Conservation (phyloP, 1,139 yeast genomes). For the Debaryomyces singareniensis region DNA sequence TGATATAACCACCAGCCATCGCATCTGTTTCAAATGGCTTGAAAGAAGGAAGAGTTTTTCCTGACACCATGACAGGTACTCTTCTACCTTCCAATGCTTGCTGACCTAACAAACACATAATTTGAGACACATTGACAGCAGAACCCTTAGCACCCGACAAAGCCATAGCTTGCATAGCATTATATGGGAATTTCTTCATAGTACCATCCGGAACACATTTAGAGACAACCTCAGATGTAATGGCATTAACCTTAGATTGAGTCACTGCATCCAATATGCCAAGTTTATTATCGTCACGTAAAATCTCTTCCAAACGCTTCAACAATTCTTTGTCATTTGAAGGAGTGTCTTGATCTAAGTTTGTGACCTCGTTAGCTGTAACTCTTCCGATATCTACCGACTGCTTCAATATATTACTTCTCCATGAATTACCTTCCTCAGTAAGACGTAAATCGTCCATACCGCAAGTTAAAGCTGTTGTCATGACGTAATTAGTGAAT, state of each 20-base stretch:
- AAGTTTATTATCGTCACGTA: conserved; percentile 87
- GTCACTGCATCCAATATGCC: conserved; percentile 96
- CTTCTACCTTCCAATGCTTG: conserved; percentile 99
- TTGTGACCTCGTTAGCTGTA: conserved; percentile 94
- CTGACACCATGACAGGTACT: conserved; percentile 98
- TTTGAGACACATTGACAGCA: conserved; percentile 95
- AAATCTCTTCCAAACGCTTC: conserved; percentile 86
- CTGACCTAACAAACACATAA: conserved; percentile 98
- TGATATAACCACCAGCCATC: conserved; percentile 97
- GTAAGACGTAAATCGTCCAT: conserved; percentile 98
- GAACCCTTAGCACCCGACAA: conserved; percentile 99
- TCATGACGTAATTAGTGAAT: conserved; percentile 89
- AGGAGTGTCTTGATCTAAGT: conserved; percentile 54
- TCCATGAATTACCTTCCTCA: conserved; percentile 83
- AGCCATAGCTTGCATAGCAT: conserved; percentile 99
- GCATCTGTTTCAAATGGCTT: conserved; percentile 96
- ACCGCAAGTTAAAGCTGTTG: conserved; percentile 97
- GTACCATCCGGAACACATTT: conserved; percentile 96
- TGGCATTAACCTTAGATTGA: conserved; percentile 85
- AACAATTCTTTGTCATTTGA: conserved; percentile 70
- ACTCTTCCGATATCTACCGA: conserved; percentile 79
- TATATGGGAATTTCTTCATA: conserved; percentile 90
- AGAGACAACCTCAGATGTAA: conserved; percentile 88
- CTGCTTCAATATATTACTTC: conserved; percentile 71
- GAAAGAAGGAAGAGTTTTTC: conserved; percentile 95